phyloP scores from a whole-genome alignment of 176 grass and related monocot species.

The Metroxylon sagu region DNA sequence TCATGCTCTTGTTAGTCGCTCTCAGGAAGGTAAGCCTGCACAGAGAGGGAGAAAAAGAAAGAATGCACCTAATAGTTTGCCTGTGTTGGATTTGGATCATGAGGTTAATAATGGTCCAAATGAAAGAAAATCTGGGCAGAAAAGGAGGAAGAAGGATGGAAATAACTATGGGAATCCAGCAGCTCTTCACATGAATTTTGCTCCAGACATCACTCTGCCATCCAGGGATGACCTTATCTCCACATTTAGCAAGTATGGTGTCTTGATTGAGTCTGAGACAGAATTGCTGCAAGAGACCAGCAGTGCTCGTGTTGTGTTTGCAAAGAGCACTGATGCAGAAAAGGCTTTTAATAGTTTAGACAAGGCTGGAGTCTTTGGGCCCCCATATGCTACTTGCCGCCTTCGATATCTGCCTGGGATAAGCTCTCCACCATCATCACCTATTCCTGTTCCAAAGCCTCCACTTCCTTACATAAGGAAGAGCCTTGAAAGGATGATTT shows the following conservation, averaged over 20 bases:
- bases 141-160: conserved; percentile 15
- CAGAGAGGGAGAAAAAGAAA: not conserved
- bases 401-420: conserved; percentile 24
- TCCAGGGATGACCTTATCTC: conserved; percentile 53
- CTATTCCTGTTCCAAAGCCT: conserved; percentile 20
- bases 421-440: conserved; percentile 11
- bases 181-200: conserved; percentile 36
- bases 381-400: conserved; percentile 34
- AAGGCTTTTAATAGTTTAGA: conserved; percentile 27
- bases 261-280: conserved; percentile 36
- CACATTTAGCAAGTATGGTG: conserved; percentile 44
- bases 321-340: conserved; percentile 39
- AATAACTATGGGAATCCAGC: conserved; percentile 39
- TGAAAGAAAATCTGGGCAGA: not conserved
- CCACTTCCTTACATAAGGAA: conserved; percentile 60
- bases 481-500: conserved; percentile 88
- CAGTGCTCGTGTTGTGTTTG: conserved; percentile 51
- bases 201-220: conserved; percentile 29
- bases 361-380: conserved; percentile 43
- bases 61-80: not conserved
- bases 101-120: conserved; percentile 4
- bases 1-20: not conserved
- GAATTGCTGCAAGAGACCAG: conserved; percentile 23
- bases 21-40: not conserved
- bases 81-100: not conserved